These are phyloP conservation scores for Cutaneotrichosporon spelunceum DNA, from an alignment of 1,284 basidiomycete species.

Conservation along the genomic window DNA sequence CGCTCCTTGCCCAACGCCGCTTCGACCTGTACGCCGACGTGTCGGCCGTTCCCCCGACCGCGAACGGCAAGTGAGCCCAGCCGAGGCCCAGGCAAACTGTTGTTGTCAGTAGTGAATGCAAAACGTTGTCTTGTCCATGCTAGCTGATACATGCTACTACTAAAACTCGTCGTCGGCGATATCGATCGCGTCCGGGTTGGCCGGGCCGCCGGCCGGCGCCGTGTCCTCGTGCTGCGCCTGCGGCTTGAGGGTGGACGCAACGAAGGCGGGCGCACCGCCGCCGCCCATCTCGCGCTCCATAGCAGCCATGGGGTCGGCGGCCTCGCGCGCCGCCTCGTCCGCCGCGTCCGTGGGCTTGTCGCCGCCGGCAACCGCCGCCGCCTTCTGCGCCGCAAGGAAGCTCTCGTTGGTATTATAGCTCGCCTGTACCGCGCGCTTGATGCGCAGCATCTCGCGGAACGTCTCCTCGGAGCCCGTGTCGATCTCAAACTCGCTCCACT, in stretches of 20 bases:
- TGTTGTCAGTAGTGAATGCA: not conserved
- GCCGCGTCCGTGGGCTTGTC: slow-evolving; percentile 42
- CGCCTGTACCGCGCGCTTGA: slow-evolving; percentile 96
- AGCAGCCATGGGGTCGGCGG: slow-evolving; percentile 58
- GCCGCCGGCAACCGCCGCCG: slow-evolving; percentile 58
- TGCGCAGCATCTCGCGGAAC: slow-evolving; percentile 96
- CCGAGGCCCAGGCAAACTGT: not conserved
- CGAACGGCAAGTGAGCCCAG: slow-evolving; percentile 45
- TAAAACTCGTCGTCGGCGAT: slow-evolving; percentile 50
- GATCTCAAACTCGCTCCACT: slow-evolving; percentile 96
- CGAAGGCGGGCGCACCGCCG: slow-evolving; percentile 59
- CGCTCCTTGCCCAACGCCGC: slow-evolving; percentile 69
- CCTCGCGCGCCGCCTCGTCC: slow-evolving; percentile 46
- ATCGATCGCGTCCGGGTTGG: slow-evolving; percentile 50
- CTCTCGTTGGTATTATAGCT: slow-evolving; percentile 92
- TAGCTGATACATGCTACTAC: slow-evolving; percentile 11
- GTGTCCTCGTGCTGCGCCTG: slow-evolving; percentile 33
- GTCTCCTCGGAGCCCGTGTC: slow-evolving; percentile 98
- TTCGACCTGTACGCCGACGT: slow-evolving; percentile 24
- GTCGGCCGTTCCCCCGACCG: slow-evolving; percentile 4
- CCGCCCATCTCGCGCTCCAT: slow-evolving; percentile 61
- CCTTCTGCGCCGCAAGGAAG: slow-evolving; percentile 79
- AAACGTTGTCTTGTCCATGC: slow-evolving; percentile 4
- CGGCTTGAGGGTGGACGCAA: slow-evolving; percentile 57
- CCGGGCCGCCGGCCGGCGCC: slow-evolving; percentile 27